Evolutionary conservation across 2,329 filamentous ascomycete species (phyloP).

Genomic region (Daldinia sp.): DNA sequence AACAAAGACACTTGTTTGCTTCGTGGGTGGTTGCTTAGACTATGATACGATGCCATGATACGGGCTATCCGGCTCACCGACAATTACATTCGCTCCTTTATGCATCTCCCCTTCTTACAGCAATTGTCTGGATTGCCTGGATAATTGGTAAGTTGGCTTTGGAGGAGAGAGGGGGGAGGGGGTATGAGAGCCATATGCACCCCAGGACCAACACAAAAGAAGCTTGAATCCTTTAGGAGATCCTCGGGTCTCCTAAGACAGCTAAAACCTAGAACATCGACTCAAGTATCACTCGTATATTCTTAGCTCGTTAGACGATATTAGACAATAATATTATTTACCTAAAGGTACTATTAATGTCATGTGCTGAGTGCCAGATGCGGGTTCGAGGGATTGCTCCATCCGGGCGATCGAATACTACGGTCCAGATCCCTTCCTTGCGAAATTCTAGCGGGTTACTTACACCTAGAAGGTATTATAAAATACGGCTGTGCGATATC

Average conservation of each 20-base stretch:
- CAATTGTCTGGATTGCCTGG: not conserved
- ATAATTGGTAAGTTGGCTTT: no score
- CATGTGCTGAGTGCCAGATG: slow-evolving; percentile 34
- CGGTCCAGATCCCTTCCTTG: slow-evolving; percentile 25
- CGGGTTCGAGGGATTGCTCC: slow-evolving; percentile 33
- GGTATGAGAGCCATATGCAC: slow-evolving; percentile 28
- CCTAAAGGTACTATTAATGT: slow-evolving; percentile 9
- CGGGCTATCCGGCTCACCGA: slow-evolving; percentile 21
- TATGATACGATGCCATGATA: slow-evolving; percentile 9
- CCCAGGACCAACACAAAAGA: slow-evolving; percentile 27
- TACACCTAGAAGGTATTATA: no score
- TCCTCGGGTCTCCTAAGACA: not conserved
- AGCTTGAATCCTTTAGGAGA: slow-evolving; percentile 32
- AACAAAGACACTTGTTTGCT: slow-evolving; percentile 31
- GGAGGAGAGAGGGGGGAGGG: no score
- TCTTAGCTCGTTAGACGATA: slow-evolving; percentile 7
- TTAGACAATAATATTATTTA: slow-evolving; percentile 4
- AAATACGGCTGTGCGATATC: slow-evolving; percentile 11
- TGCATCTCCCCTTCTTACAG: slow-evolving; percentile 10
- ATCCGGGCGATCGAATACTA: slow-evolving; percentile 20
- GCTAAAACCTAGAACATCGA: not conserved
- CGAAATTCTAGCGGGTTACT: slow-evolving; percentile 25
- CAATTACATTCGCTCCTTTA: slow-evolving; percentile 16
- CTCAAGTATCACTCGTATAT: slow-evolving; percentile 8
- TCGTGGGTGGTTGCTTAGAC: slow-evolving; percentile 22